Evolutionary conservation across 2,329 filamentous ascomycete species (phyloP).

Genomic region (Aspergillus texensis): DNA sequence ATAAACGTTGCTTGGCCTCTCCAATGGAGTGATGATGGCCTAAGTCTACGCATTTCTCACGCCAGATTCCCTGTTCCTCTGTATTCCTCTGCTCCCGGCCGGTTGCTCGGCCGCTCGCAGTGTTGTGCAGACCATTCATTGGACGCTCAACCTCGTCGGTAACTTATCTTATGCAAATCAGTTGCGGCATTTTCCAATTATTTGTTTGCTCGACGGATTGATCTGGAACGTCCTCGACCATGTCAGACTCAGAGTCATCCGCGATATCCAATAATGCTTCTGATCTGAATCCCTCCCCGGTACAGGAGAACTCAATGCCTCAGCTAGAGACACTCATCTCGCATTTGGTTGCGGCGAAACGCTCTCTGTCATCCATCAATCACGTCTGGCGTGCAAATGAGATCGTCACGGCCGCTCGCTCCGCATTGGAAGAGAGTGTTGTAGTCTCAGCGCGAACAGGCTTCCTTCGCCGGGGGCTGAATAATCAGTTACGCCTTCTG

Average conservation of each 20-base stretch:
- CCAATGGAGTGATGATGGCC: constrained; percentile 16
- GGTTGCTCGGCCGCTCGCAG: neutral
- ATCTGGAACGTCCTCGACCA: constrained; percentile 15
- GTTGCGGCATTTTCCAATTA: neutral
- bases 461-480: constrained; percentile 68
- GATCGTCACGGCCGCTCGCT: constrained; percentile 74
- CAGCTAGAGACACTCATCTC: constrained; percentile 76
- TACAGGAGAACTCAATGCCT: constrained; percentile 28
- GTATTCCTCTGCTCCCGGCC: neutral
- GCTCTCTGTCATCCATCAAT: constrained; percentile 79
- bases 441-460: constrained; percentile 69
- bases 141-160: constrained; percentile 4
- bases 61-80: constrained; percentile 4
- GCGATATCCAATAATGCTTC: constrained; percentile 24
- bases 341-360: constrained; percentile 83
- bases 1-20: constrained; percentile 1
- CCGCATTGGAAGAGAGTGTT: constrained; percentile 76
- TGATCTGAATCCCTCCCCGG: constrained; percentile 15
- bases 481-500: constrained; percentile 49
- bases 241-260: constrained; percentile 38
- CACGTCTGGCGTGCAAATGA: constrained; percentile 86
- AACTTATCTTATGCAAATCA: neutral
- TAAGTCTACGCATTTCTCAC: constrained; percentile 11
- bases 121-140: neutral
- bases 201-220: neutral